Conservation (phyloP, 2,329 filamentous ascomycete species). For the Pestalotiopsis sp. region DNA sequence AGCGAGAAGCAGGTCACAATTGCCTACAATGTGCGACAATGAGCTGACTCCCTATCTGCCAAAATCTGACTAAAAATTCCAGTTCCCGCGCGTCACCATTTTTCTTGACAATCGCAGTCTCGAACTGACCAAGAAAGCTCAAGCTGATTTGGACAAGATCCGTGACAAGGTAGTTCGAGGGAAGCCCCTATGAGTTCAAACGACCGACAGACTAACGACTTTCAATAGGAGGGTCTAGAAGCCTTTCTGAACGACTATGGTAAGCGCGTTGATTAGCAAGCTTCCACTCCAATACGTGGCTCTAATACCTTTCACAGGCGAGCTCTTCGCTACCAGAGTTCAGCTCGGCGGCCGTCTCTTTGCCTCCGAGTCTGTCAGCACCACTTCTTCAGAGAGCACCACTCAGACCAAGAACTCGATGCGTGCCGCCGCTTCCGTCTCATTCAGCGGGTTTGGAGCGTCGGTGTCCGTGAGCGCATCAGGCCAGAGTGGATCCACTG, state of each 20-base stretch:
- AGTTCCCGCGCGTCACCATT: neutral
- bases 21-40: neutral
- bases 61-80: neutral
- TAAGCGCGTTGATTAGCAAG: neutral
- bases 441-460: neutral
- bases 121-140: neutral
- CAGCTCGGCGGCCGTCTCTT: constrained; percentile 1
- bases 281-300: neutral
- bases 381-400: too few species aligned
- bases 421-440: neutral
- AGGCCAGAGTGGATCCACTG: neutral
- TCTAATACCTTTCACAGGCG: neutral
- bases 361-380: neutral
- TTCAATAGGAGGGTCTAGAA: neutral
- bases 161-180: neutral
- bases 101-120: neutral
- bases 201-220: too few species aligned
- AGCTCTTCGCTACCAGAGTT: neutral
- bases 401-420: neutral
- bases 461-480: neutral
- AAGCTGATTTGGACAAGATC: neutral
- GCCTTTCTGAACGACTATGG: neutral
- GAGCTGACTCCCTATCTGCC: too few species aligned
- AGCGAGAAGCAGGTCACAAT: neutral
- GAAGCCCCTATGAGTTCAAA: too few species aligned